Evolutionary conservation across 441 rosid species (phyloP).

Genomic region (Pelargonium cotyledonis): DNA sequence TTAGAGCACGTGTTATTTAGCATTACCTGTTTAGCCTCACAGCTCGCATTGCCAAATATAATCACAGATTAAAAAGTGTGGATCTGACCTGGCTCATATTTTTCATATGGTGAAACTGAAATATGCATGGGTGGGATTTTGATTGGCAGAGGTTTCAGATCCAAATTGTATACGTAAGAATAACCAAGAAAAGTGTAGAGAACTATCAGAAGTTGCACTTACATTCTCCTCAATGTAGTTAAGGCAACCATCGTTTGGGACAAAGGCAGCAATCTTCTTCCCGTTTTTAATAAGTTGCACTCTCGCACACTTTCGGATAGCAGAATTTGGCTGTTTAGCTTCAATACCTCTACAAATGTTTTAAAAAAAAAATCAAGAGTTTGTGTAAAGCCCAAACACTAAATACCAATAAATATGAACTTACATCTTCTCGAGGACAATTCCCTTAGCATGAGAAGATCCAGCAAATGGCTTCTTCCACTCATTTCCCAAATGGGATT

Average conservation of each 20-base stretch:
- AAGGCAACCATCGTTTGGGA: constrained; percentile 71
- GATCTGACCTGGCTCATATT: no score
- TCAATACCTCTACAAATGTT: constrained; percentile 50
- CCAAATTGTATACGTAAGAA: background rate
- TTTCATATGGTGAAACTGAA: no score
- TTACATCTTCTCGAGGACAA: constrained; percentile 31
- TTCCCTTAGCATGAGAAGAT: constrained; percentile 31
- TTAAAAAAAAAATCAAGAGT: background rate
- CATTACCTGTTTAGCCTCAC: no score
- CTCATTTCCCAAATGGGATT: constrained; percentile 7
- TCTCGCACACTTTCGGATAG: constrained; percentile 65
- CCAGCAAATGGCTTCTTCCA: constrained; percentile 33
- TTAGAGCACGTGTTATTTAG: no score
- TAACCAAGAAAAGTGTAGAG: background rate
- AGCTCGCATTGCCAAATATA: no score
- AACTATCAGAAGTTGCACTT: constrained; percentile 14
- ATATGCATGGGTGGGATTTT: no score
- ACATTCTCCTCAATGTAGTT: constrained; percentile 69
- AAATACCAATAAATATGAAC: background rate
- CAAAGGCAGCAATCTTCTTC: constrained; percentile 74
- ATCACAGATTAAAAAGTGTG: no score
- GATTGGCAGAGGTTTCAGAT: no score
- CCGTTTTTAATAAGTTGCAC: constrained; percentile 72
- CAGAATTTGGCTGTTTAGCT: constrained; percentile 79
- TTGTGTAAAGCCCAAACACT: background rate